Conservation (phyloP, 495 filamentous ascomycete genomes). For the Xylaria palmicola region DNA sequence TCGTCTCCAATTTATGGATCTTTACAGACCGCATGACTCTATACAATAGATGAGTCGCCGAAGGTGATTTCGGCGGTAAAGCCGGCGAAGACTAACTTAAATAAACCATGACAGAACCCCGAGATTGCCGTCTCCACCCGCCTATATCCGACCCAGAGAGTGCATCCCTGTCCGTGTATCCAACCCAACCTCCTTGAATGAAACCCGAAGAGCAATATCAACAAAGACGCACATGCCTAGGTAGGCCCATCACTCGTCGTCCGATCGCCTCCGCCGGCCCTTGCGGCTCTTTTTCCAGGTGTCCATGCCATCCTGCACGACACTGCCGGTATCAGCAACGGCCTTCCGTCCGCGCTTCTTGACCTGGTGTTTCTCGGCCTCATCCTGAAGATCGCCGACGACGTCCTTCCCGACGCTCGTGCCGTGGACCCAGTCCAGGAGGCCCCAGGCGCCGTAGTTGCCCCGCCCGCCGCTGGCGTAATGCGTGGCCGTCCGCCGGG, state of each 20-base stretch:
- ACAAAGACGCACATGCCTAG: too few species aligned
- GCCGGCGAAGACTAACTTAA: too few species aligned
- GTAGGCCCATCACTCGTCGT: slow-evolving; percentile 40
- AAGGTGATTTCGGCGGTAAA: too few species aligned
- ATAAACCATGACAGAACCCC: too few species aligned
- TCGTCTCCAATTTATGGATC: too few species aligned
- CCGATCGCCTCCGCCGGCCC: slow-evolving; percentile 26
- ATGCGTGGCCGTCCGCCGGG: slow-evolving; percentile 68
- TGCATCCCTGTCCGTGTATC: slow-evolving; percentile 2
- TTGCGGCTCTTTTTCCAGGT: slow-evolving; percentile 36
- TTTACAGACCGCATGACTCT: too few species aligned
- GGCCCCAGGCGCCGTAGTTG: slow-evolving; percentile 76
- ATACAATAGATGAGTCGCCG: too few species aligned
- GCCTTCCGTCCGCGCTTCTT: slow-evolving; percentile 45
- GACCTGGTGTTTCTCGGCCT: slow-evolving; percentile 60
- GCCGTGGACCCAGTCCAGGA: slow-evolving; percentile 75
- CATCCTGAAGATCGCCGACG: slow-evolving; percentile 52
- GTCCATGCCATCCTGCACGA: slow-evolving; percentile 37
- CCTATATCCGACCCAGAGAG: neutral
- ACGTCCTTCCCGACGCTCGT: slow-evolving; percentile 61
- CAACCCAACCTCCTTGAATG: neutral
- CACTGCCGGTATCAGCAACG: slow-evolving; percentile 33
- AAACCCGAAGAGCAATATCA: neutral
- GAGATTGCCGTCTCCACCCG: too few species aligned
- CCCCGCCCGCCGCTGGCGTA: slow-evolving; percentile 58